phyloP scores from a whole-genome alignment of 345 rosid species.

The Eucalyptus erythrocorys region DNA sequence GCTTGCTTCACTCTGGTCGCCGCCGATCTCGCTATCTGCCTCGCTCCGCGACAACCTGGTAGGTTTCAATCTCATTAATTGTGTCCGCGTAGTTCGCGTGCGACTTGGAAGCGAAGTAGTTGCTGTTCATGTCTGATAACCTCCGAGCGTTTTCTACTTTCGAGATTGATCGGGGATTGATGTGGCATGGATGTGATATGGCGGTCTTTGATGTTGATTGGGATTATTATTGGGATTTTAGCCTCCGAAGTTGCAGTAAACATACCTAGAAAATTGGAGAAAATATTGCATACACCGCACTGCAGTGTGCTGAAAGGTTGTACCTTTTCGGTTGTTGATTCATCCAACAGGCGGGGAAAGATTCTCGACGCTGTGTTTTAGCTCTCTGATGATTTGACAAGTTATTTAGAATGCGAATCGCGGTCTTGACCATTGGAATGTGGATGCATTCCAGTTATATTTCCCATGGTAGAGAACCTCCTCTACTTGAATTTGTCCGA shows the following conservation, averaged over 20 bases:
- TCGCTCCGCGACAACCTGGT: background rate
- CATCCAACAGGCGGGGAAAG: background rate
- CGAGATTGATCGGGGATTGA: background rate
- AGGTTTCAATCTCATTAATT: background rate
- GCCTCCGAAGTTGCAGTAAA: background rate
- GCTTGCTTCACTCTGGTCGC: background rate
- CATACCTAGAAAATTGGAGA: background rate
- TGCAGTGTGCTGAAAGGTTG: background rate
- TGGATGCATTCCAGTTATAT: background rate
- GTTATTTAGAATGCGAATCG: background rate
- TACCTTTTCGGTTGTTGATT: background rate
- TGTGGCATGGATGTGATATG: background rate
- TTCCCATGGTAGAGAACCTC: too few relatives aligned
- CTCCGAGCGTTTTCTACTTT: background rate
- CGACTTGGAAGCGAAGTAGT: background rate
- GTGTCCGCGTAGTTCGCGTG: background rate
- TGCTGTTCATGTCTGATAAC: background rate
- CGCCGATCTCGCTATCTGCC: background rate
- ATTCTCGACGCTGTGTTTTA: background rate
- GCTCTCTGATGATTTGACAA: background rate
- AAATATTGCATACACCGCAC: too few relatives aligned
- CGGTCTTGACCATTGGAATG: background rate
- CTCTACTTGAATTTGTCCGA: too few relatives aligned
- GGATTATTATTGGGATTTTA: background rate
- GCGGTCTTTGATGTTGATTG: background rate